Evolutionary conservation across 148 eudicot species (phyloP).

Genomic region (Gaultheria prostrata): DNA sequence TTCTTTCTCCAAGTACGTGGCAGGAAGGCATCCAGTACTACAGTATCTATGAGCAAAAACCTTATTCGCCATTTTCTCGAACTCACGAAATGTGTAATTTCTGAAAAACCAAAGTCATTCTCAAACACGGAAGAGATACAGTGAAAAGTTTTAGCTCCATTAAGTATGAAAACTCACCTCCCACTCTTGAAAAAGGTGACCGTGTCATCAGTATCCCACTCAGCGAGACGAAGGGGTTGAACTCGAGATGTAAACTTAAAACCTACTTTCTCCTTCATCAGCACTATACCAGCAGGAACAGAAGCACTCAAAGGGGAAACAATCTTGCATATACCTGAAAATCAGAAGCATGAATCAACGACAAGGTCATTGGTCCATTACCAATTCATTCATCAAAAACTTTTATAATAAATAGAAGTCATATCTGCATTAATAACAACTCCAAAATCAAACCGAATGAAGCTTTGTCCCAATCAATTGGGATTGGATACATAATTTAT

Average conservation of each 20-base stretch:
- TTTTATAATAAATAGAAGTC: background rate
- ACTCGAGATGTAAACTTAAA: conserved; percentile 94
- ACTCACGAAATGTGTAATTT: conserved; percentile 90
- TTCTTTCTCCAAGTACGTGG: conserved; percentile 81
- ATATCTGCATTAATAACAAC: background rate
- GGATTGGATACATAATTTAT: background rate
- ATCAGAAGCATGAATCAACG: background rate
- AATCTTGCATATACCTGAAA: conserved; percentile 91
- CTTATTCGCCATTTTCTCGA: conserved; percentile 98
- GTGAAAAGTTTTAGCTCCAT: conserved; percentile 5
- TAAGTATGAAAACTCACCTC: conserved; percentile 48
- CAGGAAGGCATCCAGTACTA: conserved; percentile 85
- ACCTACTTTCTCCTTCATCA: conserved; percentile 86
- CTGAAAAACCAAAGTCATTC: conserved; percentile 46
- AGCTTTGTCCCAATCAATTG: background rate
- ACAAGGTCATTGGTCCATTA: background rate
- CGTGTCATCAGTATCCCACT: conserved; percentile 93
- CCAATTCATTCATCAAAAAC: background rate
- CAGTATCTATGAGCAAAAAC: conserved; percentile 81
- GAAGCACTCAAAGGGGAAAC: conserved; percentile 80
- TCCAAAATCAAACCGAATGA: background rate
- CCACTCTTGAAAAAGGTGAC: conserved; percentile 97
- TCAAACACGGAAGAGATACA: conserved; percentile 21
- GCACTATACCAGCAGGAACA: conserved; percentile 91
- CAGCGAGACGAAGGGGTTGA: conserved; percentile 96